phyloP scores from a whole-genome alignment of 2,329 filamentous ascomycete genomes.

The Exophiala dermatitidis region DNA sequence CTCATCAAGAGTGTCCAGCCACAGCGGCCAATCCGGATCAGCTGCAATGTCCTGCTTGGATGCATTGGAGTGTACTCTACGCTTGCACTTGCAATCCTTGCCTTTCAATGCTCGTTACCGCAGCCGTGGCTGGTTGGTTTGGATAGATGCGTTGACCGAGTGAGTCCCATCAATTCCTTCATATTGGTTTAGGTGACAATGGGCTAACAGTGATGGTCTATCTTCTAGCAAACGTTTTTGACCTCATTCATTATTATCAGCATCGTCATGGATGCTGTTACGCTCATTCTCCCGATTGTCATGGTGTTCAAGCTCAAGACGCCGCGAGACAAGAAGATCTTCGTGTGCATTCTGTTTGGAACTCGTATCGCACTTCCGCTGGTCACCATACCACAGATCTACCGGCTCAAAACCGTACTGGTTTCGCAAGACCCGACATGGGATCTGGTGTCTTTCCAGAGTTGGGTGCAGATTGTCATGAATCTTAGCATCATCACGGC shows the following conservation, averaged over 20 bases:
- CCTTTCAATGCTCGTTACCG: conserved; percentile 17
- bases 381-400: conserved; percentile 9
- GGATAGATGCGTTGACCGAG: conserved; percentile 12
- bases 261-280: conserved; percentile 11
- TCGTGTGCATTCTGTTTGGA: conserved; percentile 14
- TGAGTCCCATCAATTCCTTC: conserved; percentile 1
- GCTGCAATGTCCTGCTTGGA: conserved; percentile 13
- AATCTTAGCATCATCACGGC: conserved; percentile 21
- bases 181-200: background rate
- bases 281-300: conserved; percentile 12
- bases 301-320: conserved; percentile 17
- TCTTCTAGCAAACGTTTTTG: conserved; percentile 8
- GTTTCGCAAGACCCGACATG: conserved; percentile 17
- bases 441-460: conserved; percentile 18
- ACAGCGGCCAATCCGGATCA: conserved; percentile 9
- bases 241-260: conserved; percentile 5
- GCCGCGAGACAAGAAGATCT: conserved; percentile 12
- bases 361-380: conserved; percentile 11
- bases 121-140: conserved; percentile 11
- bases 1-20: conserved; percentile 16
- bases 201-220: background rate
- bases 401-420: conserved; percentile 6
- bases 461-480: conserved; percentile 20
- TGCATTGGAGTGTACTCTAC: conserved; percentile 9
- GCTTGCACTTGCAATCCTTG: conserved; percentile 5